Conservation (phyloP, 345 rosid genomes). For the Heritiera littoralis region DNA sequence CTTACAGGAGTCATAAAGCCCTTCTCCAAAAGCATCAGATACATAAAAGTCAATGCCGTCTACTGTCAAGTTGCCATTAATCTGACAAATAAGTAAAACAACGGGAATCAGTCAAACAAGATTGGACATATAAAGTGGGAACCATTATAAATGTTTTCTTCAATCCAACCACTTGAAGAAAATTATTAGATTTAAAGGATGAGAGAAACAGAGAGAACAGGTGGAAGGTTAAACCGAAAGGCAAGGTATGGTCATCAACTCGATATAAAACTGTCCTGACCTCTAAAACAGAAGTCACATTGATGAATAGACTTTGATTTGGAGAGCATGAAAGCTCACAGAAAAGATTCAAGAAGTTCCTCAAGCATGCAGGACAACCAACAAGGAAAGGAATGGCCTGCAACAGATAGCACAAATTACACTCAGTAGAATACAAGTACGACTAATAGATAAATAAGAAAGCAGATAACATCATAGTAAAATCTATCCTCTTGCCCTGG, state of each 20-base stretch:
- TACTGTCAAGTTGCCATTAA: constrained; percentile 75
- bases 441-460: not conserved
- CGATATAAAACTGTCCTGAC: constrained; percentile 37
- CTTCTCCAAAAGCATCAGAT: constrained; percentile 80
- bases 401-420: constrained; percentile 24
- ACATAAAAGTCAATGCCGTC: constrained; percentile 77
- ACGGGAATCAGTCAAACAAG: not conserved
- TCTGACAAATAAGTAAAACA: constrained; percentile 33
- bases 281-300: constrained; percentile 81
- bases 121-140: not conserved
- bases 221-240: not conserved
- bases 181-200: not conserved
- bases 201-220: not conserved
- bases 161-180: constrained; percentile 1
- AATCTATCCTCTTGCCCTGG: not conserved
- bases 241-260: not conserved
- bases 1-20: constrained; percentile 82
- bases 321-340: constrained; percentile 97
- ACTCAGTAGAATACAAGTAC: not conserved
- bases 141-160: not conserved
- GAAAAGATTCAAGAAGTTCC: constrained; percentile 92
- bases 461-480: not conserved
- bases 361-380: constrained; percentile 98
- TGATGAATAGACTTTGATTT: constrained; percentile 84
- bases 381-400: constrained; percentile 96